phyloP scores from a whole-genome alignment of 2,329 filamentous ascomycete genomes.

The Diaporthe citrichinensis region DNA sequence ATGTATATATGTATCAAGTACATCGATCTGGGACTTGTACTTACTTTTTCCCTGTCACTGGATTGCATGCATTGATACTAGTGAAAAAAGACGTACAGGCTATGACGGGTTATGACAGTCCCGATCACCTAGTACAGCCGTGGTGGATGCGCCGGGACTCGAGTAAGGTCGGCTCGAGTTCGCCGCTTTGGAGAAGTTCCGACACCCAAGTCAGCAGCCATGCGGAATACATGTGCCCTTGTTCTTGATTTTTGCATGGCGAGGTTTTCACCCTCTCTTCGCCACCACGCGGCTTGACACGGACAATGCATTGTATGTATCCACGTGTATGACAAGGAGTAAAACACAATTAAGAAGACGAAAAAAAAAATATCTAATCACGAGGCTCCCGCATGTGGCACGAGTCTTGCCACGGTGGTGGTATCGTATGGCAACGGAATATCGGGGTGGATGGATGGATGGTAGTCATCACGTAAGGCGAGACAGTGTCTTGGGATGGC shows the following conservation, averaged over 20 bases:
- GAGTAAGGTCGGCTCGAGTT: conserved; percentile 26
- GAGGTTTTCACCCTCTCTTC: background rate
- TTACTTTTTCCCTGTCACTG: conserved; percentile 19
- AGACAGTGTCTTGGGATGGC: conserved; percentile 26
- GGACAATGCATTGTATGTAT: conserved; percentile 9
- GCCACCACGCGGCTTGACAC: conserved; percentile 9
- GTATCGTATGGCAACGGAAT: conserved; percentile 2
- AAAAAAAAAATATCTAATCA: background rate
- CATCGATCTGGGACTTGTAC: background rate
- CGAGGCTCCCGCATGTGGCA: conserved; percentile 23
- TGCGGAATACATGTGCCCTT: background rate
- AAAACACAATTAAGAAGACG: no score
- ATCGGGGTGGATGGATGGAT: conserved; percentile 10
- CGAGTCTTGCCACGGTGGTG: conserved; percentile 20
- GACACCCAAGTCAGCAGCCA: conserved; percentile 22
- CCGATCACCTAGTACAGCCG: background rate
- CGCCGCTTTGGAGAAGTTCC: conserved; percentile 31
- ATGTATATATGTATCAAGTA: background rate
- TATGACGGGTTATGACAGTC: conserved; percentile 28
- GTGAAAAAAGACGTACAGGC: background rate
- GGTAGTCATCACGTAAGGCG: conserved; percentile 33
- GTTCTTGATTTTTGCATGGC: background rate
- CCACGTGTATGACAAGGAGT: background rate
- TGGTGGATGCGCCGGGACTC: conserved; percentile 25
- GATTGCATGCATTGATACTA: conserved; percentile 29